These are phyloP conservation scores for Ganoderma leucocontextum DNA, from an alignment of 1,284 basidiomycete species.

Conservation along the genomic window DNA sequence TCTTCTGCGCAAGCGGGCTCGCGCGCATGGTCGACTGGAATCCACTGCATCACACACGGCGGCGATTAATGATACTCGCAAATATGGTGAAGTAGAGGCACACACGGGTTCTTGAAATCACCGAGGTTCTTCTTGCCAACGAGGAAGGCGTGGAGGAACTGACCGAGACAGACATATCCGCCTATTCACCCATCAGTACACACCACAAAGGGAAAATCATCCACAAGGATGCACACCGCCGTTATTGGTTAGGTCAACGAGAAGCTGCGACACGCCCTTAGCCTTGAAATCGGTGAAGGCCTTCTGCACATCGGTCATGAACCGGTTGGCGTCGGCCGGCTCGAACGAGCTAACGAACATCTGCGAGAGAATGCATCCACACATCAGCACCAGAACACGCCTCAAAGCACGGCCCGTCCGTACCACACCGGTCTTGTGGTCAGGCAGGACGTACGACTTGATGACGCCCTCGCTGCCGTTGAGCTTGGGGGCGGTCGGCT, in stretches of 20 bases:
- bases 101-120: constrained; percentile 58
- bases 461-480: constrained; percentile 61
- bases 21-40: constrained; percentile 62
- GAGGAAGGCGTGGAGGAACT: constrained; percentile 66
- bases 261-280: constrained; percentile 56
- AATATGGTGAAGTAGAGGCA: constrained; percentile 8
- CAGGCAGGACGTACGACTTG: constrained; percentile 65
- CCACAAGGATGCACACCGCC: constrained; percentile 48
- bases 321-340: constrained; percentile 54
- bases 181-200: constrained; percentile 44
- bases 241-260: constrained; percentile 71
- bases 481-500: constrained; percentile 55
- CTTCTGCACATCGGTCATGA: constrained; percentile 60
- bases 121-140: constrained; percentile 50
- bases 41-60: constrained; percentile 45
- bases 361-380: constrained; percentile 38
- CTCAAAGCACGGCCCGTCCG: background rate
- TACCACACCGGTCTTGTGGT: constrained; percentile 67
- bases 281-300: constrained; percentile 56
- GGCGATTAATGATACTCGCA: background rate
- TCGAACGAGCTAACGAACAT: constrained; percentile 72
- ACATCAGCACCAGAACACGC: background rate
- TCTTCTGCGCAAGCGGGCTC: constrained; percentile 64
- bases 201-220: background rate
- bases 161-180: constrained; percentile 67